Evolutionary conservation across 768 basidiomycete species (phyloP), one percentile per base, ranked within the genome.

Genomic region (Lentinula edodes): DNA sequence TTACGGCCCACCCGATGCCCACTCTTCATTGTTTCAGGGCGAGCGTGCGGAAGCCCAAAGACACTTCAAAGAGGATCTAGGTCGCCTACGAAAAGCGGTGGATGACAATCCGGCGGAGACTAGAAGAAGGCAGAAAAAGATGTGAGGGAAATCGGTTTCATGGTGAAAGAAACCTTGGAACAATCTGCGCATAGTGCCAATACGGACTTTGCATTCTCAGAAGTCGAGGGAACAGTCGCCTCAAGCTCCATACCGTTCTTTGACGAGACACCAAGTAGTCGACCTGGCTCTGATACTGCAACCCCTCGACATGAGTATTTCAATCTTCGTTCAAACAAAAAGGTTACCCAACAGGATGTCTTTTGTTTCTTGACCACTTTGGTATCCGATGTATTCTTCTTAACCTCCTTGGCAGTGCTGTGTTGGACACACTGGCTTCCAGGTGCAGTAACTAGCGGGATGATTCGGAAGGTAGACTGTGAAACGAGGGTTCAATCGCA

Each of bases 401-500:
- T 60, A 4, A 42, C n/a, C 50, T 60, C 52, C n/a, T 60, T 60
- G 8, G 45, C 51, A 13, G 35, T 23, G 54, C 77, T 61, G 20
- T n/a, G 45, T 10, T 46, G 18, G 20, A 20, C 83, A 15, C 70
- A 68, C 1, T n/a, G n/a, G 64, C 66, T 18, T 46, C 20, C 45
- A 46, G 45, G 45, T 46, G n/a, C 0, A 82, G 69, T 58, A 80
- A 61, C 18, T 74, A 69, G 46, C 74, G 73, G 4, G 76, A 76
- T 34, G 75, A 71, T 45, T 81, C 82, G 6, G 82, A 77, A 18
- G 84, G 72, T 1, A 85, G 70, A 55, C 73, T 80, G 51, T 77
- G 72, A 52, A 85, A 64, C n/a, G 81, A 82, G 1, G 85, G 84
- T 62, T 86, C 85, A 20, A 78, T 66, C 5, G 78, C 77, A 13